Evolutionary conservation across 192 early-diverging fungal genomes (phyloP), one percentile per base, ranked within the genome.

Genomic region (Spinellus fusiger): DNA sequence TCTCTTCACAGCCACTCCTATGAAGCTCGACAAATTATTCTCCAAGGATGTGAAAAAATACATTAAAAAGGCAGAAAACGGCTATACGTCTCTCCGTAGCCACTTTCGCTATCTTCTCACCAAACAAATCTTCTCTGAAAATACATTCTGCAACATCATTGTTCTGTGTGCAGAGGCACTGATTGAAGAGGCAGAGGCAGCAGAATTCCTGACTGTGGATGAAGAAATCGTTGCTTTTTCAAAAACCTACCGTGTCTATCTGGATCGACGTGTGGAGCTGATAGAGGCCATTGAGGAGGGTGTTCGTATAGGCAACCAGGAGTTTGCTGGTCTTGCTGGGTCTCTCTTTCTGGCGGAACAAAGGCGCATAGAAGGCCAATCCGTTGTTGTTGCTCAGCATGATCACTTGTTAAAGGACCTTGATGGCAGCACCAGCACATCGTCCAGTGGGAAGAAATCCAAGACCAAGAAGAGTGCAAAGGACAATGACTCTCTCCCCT

Each of bases 111-210:
- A 57, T 78, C 64, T 78, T 74, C 34, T 83, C 77, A 56, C 49
- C 5, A 28, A 55, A 4, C 65, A 65, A 4, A 54, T 71, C 33
- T 71, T 65, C 9, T 54, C 69, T 6, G 69, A 71, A 46, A 54
- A 47, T 15, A 22, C 56, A 25, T 71, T 71, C 35, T 64, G 63
- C 20, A 73, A 79, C 77, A 74, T 88, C 31, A 78, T 74, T 8
- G 65, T 82, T 2, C 80, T 79, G 44, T 86, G 81, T 35, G 65
- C 89, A n/a, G 85, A 81, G 28, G 75, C 85, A 29, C 60, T 91
- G 59, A 84, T 89, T 78, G 81, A 83, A 28, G 89, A 91, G 72
- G 89, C 84, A 3, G 86, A 91, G 69, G 78, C 84, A 18, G 65
- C 84, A 58, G 89, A 91, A 47, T 81, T 83, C 0, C 77, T 87